Conservation (phyloP, 495 filamentous ascomycete genomes). For the Xylaria acuta region DNA sequence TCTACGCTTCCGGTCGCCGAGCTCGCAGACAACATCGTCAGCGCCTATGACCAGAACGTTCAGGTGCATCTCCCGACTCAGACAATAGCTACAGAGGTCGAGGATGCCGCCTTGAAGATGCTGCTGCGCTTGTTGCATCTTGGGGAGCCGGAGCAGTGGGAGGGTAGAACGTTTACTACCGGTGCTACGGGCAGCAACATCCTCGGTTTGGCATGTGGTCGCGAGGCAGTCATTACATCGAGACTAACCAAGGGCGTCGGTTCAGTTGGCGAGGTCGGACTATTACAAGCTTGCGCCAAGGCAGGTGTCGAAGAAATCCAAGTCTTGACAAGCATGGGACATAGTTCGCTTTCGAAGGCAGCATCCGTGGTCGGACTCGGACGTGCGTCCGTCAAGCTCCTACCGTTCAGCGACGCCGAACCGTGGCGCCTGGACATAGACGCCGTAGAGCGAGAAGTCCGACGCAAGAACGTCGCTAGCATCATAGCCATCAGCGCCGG, state of each 20-base stretch:
- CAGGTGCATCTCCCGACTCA: conserved; percentile 81
- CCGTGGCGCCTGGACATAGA: conserved; percentile 73
- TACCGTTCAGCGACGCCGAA: conserved; percentile 57
- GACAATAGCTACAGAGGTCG: conserved; percentile 75
- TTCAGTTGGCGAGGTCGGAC: conserved; percentile 70
- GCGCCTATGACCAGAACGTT: conserved; percentile 82
- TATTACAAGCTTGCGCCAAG: conserved; percentile 68
- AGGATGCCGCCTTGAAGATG: conserved; percentile 72
- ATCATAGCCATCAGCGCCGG: conserved; percentile 82
- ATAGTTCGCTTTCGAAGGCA: conserved; percentile 84
- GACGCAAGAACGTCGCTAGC: conserved; percentile 58
- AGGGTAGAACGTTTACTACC: conserved; percentile 80
- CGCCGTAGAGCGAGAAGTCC: conserved; percentile 56
- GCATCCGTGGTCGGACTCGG: conserved; percentile 83
- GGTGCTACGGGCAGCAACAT: conserved; percentile 89
- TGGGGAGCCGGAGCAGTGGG: conserved; percentile 51
- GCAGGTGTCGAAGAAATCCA: conserved; percentile 71
- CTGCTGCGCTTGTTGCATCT: conserved; percentile 71
- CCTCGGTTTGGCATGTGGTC: conserved; percentile 76
- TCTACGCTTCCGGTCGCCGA: conserved; percentile 80
- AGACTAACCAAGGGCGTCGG: conserved; percentile 38
- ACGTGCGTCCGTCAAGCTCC: conserved; percentile 65
- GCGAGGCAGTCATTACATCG: conserved; percentile 67
- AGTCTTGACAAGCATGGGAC: conserved; percentile 79
- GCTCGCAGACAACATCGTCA: conserved; percentile 83